Percentiles rank a stretch among this genome's conserved stretches.
Conservation (phyloP, 192 early-diverging fungal species). For the Backusella westeae region DNA sequence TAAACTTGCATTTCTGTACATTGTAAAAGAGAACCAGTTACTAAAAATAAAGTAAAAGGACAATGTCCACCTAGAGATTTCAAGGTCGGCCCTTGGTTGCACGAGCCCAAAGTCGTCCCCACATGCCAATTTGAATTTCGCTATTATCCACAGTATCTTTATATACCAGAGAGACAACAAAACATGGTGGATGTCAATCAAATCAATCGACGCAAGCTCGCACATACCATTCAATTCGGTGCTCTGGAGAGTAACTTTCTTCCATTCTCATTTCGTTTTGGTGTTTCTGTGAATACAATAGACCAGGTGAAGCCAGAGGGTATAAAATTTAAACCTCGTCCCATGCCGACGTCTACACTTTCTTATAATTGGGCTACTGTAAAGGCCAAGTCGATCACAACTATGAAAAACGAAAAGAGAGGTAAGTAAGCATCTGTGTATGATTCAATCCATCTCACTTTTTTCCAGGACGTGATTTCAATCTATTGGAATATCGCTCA, state of each 20-base stretch:
- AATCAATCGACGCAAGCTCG: background rate
- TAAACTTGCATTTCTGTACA: too few species aligned
- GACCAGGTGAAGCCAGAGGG: background rate
- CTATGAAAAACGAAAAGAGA: too few species aligned
- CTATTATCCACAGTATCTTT: background rate
- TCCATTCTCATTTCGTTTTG: background rate
- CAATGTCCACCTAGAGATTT: background rate
- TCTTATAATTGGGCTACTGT: too few species aligned
- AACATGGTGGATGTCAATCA: background rate
- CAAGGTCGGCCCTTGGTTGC: background rate
- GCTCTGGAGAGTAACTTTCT: background rate
- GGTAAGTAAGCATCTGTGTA: too few species aligned
- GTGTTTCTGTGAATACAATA: background rate
- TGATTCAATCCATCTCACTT: too few species aligned
- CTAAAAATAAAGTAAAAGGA: background rate
- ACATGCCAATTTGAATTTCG: background rate
- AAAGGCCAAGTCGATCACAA: too few species aligned
- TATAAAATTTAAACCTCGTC: too few species aligned
- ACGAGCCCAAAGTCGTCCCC: background rate
- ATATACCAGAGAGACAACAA: background rate
- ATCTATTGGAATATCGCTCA: background rate
- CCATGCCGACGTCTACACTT: too few species aligned
- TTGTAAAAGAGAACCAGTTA: background rate
- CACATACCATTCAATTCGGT: background rate
- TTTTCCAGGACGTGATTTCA: background rate